phyloP scores from a whole-genome alignment of 768 basidiomycete genomes.

The Tephrocybe sp. region DNA sequence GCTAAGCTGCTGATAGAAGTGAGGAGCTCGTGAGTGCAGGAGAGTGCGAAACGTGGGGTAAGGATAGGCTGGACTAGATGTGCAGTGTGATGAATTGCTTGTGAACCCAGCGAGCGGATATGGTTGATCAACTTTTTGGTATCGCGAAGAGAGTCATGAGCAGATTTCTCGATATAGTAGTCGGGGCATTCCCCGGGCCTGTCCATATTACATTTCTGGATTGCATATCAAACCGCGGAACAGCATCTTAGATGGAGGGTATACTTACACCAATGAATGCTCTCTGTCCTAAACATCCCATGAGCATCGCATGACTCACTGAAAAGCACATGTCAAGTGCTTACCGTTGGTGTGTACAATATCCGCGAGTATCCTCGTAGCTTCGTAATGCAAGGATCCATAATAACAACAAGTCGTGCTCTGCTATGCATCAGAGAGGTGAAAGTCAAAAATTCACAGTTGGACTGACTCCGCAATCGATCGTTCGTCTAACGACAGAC shows the following conservation, averaged over 20 bases:
- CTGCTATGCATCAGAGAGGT: constrained; percentile 33
- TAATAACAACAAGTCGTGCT: constrained; percentile 96
- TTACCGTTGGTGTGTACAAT: constrained; percentile 60
- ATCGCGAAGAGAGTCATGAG: constrained; percentile 52
- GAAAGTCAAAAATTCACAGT: not conserved
- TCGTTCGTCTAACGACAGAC: constrained; percentile 69
- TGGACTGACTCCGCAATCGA: constrained; percentile 70
- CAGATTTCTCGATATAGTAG: constrained; percentile 65
- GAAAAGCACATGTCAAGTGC: not conserved
- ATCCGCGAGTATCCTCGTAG: constrained; percentile 80
- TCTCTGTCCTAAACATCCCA: constrained; percentile 54
- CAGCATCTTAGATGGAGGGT: constrained; percentile 1
- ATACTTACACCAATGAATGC: constrained; percentile 79
- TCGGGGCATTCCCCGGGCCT: constrained; percentile 48
- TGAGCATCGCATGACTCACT: not conserved
- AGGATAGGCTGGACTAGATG: constrained; percentile 85
- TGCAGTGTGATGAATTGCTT: constrained; percentile 22
- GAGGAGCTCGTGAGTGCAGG: constrained; percentile 76
- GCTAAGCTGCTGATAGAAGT: constrained; percentile 59
- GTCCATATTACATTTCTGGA: constrained; percentile 90
- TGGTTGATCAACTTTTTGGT: constrained; percentile 67
- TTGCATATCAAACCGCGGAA: not conserved
- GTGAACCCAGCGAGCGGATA: constrained; percentile 53
- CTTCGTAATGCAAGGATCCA: constrained; percentile 75
- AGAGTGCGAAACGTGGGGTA: constrained; percentile 96